phyloP scores from a whole-genome alignment of 1,139 yeast genomes.

The Pichia sp. region DNA sequence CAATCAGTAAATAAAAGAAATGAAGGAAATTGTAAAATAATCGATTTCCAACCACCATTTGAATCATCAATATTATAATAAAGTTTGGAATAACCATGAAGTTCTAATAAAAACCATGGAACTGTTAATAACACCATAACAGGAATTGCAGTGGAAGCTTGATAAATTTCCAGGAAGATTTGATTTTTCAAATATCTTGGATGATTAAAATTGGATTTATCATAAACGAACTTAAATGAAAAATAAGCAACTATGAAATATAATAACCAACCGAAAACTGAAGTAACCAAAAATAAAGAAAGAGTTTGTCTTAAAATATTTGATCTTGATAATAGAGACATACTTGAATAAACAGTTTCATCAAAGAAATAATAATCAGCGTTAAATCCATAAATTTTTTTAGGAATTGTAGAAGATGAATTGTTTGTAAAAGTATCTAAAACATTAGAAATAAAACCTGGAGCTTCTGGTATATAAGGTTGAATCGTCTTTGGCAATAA shows the following conservation, averaged over 20 bases:
- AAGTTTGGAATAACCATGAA: conserved; percentile 74
- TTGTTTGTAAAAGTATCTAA: conserved; percentile 21
- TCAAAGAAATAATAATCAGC: conserved; percentile 41
- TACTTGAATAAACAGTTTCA: conserved; percentile 48
- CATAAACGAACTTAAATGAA: conserved; percentile 74
- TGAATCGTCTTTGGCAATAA: conserved; percentile 44
- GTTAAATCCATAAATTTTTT: conserved; percentile 36
- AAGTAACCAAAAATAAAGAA: conserved; percentile 64
- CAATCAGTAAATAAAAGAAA: conserved; percentile 91
- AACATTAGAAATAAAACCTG: conserved; percentile 25
- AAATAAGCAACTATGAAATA: conserved; percentile 72
- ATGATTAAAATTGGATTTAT: conserved; percentile 84
- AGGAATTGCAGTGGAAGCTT: conserved; percentile 80
- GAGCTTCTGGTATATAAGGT: conserved; percentile 33
- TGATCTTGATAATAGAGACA: conserved; percentile 63
- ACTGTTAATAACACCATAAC: conserved; percentile 77
- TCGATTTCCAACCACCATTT: conserved; percentile 64
- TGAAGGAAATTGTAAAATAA: conserved; percentile 60
- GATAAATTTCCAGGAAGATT: conserved; percentile 70
- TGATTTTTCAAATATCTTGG: conserved; percentile 95
- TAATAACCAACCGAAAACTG: conserved; percentile 76
- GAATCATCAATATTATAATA: conserved; percentile 59
- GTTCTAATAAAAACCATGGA: conserved; percentile 83
- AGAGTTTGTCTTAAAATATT: conserved; percentile 65
- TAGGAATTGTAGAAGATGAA: conserved; percentile 12